phyloP scores from a whole-genome alignment of 805 yeast species.

The Pichia occidentalis region DNA sequence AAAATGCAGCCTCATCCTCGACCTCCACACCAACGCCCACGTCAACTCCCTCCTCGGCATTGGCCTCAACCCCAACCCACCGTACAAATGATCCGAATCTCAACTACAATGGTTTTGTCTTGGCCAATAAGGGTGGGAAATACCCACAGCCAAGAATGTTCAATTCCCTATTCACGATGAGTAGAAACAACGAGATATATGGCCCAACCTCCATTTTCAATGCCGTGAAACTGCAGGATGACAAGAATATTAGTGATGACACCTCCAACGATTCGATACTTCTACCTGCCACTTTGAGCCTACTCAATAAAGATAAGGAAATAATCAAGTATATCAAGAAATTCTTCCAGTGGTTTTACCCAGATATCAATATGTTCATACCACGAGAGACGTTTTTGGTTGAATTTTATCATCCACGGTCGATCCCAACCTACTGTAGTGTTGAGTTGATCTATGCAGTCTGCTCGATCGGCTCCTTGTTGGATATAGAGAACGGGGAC shows the following conservation, averaged over 20 bases:
- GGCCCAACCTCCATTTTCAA: conserved; percentile 33
- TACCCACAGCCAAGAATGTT: conserved; percentile 20
- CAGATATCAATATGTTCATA: conserved; percentile 56
- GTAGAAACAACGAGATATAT: conserved; percentile 14
- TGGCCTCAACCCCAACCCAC: too few relatives aligned
- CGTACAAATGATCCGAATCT: too few relatives aligned
- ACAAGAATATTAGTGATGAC: background rate
- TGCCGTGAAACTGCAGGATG: conserved; percentile 2
- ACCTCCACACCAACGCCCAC: too few relatives aligned
- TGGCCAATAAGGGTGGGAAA: too few relatives aligned
- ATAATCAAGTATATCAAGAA: conserved; percentile 17
- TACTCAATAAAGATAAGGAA: conserved; percentile 28
- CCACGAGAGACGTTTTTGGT: conserved; percentile 55
- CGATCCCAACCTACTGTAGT: conserved; percentile 42
- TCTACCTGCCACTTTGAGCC: conserved; percentile 15
- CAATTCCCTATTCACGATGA: conserved; percentile 13
- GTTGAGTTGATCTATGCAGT: conserved; percentile 47
- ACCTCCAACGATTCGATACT: background rate
- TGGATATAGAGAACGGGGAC: conserved; percentile 34
- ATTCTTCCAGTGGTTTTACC: conserved; percentile 59
- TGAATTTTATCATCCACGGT: conserved; percentile 52
- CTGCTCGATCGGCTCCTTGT: conserved; percentile 52
- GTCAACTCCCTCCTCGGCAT: too few relatives aligned
- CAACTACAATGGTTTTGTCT: too few relatives aligned
- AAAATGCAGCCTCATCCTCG: too few relatives aligned